phyloP scores from a whole-genome alignment of 139 green algal species.

The Nannochloris sp. region DNA sequence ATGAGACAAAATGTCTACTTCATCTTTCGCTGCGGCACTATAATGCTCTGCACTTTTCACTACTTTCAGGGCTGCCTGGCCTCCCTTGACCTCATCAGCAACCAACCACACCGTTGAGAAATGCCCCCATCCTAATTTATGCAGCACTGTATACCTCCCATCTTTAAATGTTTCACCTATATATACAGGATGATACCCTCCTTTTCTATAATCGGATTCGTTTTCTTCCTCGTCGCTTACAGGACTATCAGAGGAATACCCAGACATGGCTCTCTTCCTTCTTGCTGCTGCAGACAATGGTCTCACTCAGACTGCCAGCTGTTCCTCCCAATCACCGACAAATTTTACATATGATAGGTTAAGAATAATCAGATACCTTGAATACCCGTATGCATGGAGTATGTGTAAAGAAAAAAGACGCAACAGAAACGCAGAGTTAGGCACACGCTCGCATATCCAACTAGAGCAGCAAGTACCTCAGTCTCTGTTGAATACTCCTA shows the following conservation, averaged over 20 bases:
- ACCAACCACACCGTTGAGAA: conserved; percentile 98
- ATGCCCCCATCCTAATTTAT: conserved; percentile 99
- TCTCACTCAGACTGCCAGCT: too few species aligned
- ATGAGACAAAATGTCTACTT: conserved; percentile 83
- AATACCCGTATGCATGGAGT: too few species aligned
- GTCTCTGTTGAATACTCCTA: too few species aligned
- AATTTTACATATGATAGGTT: too few species aligned
- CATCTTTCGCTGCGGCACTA: conserved; percentile 92
- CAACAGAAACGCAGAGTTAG: too few species aligned
- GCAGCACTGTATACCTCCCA: conserved; percentile 80
- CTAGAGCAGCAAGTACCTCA: too few species aligned
- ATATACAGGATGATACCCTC: conserved; percentile 89
- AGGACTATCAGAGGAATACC: conserved; percentile 8
- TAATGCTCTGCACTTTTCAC: conserved; percentile 95
- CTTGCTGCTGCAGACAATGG: conserved; percentile 9
- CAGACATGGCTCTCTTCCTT: conserved; percentile 14
- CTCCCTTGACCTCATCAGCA: conserved; percentile 38
- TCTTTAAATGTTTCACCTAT: conserved; percentile 83
- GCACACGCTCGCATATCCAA: too few species aligned
- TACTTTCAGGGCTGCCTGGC: conserved; percentile 57
- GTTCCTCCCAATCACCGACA: too few species aligned
- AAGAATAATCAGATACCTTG: too few species aligned
- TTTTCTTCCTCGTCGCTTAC: conserved; percentile 33
- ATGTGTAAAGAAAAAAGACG: too few species aligned
- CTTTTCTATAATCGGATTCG: conserved; percentile 43